Percentiles rank a stretch among this genome's conserved stretches.
Conservation (phyloP, 768 basidiomycete species). For the Kwoniella newhampshirensis region DNA sequence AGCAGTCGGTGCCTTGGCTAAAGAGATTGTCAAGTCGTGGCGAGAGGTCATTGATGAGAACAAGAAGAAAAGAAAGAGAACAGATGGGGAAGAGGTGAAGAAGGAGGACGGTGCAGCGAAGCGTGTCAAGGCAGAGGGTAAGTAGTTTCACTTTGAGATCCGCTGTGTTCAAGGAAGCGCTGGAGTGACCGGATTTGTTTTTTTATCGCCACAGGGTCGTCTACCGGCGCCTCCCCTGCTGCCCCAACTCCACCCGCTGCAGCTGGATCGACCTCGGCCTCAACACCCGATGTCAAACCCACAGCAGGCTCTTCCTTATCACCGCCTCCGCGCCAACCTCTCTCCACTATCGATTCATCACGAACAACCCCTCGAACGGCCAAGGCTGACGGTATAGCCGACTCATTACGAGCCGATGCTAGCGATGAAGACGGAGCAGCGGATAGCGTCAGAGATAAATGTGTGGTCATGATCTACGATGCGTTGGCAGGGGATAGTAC, state of each 20-base stretch:
- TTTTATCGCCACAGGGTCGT: too few relatives aligned
- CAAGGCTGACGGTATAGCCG: slow-evolving; percentile 68
- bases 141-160: slow-evolving; percentile 7
- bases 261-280: slow-evolving; percentile 11
- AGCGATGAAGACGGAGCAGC: slow-evolving; percentile 58
- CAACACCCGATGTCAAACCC: slow-evolving; percentile 6
- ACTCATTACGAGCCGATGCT: slow-evolving; percentile 26
- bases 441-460: slow-evolving; percentile 79
- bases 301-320: slow-evolving; percentile 4
- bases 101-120: slow-evolving; percentile 30
- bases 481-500: slow-evolving; percentile 80
- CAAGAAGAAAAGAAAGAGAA: slow-evolving; percentile 49
- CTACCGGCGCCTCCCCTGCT: slow-evolving; percentile 21
- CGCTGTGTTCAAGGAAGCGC: too few relatives aligned
- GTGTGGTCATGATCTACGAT: slow-evolving; percentile 86
- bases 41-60: slow-evolving; percentile 48
- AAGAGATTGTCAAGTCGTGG: slow-evolving; percentile 50
- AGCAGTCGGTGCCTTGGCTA: slow-evolving; percentile 36
- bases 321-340: slow-evolving; percentile 21
- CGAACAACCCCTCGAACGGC: slow-evolving; percentile 58
- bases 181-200: too few relatives aligned
- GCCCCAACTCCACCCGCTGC: slow-evolving; percentile 19
- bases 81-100: slow-evolving; percentile 40
- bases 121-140: slow-evolving; percentile 40
- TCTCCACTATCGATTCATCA: slow-evolving; percentile 39